Conservation (phyloP, 129 eudicot genomes). For the Dittrichia graveolens region DNA sequence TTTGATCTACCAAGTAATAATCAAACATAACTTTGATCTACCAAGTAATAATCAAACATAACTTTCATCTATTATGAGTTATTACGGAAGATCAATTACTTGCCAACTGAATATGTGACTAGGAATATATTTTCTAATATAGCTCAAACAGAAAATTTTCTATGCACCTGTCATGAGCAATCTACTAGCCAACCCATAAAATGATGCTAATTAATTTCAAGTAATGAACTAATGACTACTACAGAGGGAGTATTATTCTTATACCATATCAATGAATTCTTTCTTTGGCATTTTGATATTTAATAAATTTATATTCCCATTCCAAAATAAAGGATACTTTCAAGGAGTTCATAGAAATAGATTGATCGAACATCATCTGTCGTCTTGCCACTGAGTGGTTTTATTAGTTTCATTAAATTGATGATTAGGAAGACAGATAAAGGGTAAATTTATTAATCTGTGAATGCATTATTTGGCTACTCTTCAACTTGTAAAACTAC, state of each 20-base stretch:
- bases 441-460: neutral
- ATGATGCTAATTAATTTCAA: neutral
- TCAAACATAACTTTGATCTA: no score
- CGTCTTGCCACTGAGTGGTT: neutral
- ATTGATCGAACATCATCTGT: neutral
- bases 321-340: neutral
- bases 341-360: neutral
- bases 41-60: no score
- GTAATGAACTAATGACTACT: neutral
- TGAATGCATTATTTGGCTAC: no score
- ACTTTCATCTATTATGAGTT: neutral
- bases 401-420: neutral
- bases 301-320: no score
- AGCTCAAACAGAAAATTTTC: neutral
- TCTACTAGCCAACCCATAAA: neutral
- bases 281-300: no score
- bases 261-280: neutral
- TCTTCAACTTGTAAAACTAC: neutral
- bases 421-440: neutral
- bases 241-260: neutral
- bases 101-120: neutral
- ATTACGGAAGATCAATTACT: conserved; percentile 3
- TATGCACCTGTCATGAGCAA: neutral
- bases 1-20: no score
- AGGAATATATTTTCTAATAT: conserved; percentile 9